A percentile compares a stretch with the other conserved stretches of the same genome.
phyloP scores from a whole-genome alignment of 2,329 filamentous ascomycete species.

The Venturia carpophila region DNA sequence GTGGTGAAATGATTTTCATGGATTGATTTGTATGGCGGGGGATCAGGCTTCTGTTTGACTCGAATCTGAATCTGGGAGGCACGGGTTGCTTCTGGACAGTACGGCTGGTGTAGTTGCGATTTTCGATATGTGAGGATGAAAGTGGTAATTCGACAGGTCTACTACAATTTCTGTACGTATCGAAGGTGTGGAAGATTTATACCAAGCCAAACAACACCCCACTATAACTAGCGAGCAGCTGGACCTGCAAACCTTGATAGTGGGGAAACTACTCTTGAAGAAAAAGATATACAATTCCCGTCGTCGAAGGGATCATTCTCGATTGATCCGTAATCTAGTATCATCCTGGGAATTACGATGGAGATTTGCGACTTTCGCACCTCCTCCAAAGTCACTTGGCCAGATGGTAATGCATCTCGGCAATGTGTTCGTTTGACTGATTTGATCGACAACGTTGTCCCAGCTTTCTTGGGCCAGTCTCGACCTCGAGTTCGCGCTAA shows the following conservation, averaged over 20 bases:
- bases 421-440: too few relatives aligned
- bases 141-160: background rate
- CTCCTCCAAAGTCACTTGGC: too few relatives aligned
- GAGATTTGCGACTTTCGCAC: too few relatives aligned
- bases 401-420: too few relatives aligned
- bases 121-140: background rate
- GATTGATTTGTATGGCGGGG: background rate
- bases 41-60: background rate
- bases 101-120: background rate
- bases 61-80: background rate
- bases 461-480: background rate
- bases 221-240: background rate
- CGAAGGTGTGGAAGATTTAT: background rate
- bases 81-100: background rate
- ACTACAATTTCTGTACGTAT: background rate
- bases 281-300: too few relatives aligned
- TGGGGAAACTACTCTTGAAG: too few relatives aligned
- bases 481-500: background rate
- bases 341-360: too few relatives aligned
- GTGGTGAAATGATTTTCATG: slow-evolving; percentile 11
- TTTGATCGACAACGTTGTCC: too few relatives aligned
- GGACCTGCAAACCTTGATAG: background rate
- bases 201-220: background rate
- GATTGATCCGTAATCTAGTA: too few relatives aligned
- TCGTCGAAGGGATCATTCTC: too few relatives aligned